phyloP scores from a whole-genome alignment of 352 stramenopile genomes.

The Phytopythium chamaehyphon region DNA sequence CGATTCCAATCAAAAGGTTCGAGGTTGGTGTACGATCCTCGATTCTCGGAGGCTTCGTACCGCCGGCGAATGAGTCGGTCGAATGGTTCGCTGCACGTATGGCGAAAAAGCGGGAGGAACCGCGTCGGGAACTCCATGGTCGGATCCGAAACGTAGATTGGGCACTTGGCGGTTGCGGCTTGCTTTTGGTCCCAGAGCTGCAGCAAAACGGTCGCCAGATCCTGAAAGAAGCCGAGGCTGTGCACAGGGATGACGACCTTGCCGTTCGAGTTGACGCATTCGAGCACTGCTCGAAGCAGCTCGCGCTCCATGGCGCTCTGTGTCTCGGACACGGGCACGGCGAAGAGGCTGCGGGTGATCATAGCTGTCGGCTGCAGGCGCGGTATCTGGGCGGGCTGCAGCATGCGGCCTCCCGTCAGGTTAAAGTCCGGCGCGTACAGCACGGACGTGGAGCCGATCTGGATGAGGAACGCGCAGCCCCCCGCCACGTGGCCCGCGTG shows the following conservation, averaged over 20 bases:
- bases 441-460: constrained; percentile 67
- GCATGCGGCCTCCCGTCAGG: constrained; percentile 57
- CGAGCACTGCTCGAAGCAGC: constrained; percentile 70
- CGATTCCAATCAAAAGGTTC: constrained; percentile 70
- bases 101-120: constrained; percentile 54
- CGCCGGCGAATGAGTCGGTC: constrained; percentile 9
- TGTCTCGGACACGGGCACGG: constrained; percentile 82
- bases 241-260: constrained; percentile 86
- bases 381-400: constrained; percentile 68
- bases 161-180: constrained; percentile 20
- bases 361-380: constrained; percentile 50
- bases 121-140: constrained; percentile 52
- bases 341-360: constrained; percentile 71
- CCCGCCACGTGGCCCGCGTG: constrained; percentile 76
- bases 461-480: constrained; percentile 72
- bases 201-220: constrained; percentile 65
- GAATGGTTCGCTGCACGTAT: constrained; percentile 54
- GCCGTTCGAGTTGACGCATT: constrained; percentile 65
- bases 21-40: constrained; percentile 8
- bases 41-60: not conserved
- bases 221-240: constrained; percentile 75
- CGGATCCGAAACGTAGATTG: constrained; percentile 68
- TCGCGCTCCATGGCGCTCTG: constrained; percentile 77
- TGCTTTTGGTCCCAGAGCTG: constrained; percentile 60
- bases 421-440: constrained; percentile 83